Conservation (phyloP, 1,284 basidiomycete genomes). For the Ceratobasidium sp. region DNA sequence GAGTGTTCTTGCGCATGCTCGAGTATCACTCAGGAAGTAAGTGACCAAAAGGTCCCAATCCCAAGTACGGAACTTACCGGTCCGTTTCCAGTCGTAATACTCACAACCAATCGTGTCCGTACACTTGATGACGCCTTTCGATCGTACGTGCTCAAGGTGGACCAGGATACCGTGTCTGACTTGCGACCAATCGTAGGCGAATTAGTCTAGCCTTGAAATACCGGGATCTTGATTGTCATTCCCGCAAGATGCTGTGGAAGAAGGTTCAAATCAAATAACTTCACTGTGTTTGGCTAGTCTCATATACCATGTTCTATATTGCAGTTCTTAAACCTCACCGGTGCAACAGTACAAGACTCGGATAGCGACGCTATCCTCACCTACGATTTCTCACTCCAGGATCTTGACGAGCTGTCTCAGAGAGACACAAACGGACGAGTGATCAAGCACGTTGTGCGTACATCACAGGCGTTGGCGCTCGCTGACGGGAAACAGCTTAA, state of each 20-base stretch:
- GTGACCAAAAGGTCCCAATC: not conserved
- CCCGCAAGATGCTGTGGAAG: conserved; percentile 10
- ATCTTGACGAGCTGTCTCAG: not conserved
- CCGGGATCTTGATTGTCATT: not conserved
- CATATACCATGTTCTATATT: not conserved
- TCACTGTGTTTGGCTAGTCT: not conserved
- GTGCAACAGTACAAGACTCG: not conserved
- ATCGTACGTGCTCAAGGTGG: not conserved
- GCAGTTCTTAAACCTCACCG: conserved; percentile 4
- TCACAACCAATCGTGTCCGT: conserved; percentile 20
- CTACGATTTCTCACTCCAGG: not conserved
- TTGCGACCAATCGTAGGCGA: not conserved
- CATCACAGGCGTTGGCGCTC: not conserved
- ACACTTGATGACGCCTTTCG: conserved; percentile 10
- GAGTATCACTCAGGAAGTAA: conserved; percentile 25
- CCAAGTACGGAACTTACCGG: too few species aligned
- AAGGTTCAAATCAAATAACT: not conserved
- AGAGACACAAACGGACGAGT: conserved; percentile 5
- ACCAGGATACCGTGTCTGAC: not conserved
- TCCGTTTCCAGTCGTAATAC: conserved; percentile 6
- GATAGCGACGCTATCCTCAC: too few species aligned
- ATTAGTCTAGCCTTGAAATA: conserved; percentile 20
- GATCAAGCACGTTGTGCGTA: conserved; percentile 2
- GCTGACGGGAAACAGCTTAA: not conserved
- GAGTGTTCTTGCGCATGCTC: conserved; percentile 18